A percentile compares a stretch with the other conserved stretches of the same genome.
These are phyloP conservation scores for Sisymbrium altissimum DNA, from an alignment of 345 rosid genomes.

Conservation along the genomic window DNA sequence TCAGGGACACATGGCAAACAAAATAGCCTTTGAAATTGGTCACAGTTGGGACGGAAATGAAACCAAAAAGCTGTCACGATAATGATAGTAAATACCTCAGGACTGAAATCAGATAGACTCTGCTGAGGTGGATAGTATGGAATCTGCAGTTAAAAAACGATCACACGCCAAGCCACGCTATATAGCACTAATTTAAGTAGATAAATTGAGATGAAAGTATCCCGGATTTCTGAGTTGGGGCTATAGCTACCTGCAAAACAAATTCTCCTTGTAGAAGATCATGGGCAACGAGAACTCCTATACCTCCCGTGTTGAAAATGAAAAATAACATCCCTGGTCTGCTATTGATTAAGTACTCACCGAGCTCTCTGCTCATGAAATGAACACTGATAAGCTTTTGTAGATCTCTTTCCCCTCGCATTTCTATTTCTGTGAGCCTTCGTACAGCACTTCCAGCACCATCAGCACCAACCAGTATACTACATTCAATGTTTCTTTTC, in stretches of 20 bases:
- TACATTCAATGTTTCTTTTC: conserved; percentile 54
- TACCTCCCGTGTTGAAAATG: conserved; percentile 80
- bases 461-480: conserved; percentile 76
- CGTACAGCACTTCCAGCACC: conserved; percentile 85
- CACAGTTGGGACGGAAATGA: background rate
- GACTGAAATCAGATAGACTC: conserved; percentile 63
- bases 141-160: conserved; percentile 41
- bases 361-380: conserved; percentile 80
- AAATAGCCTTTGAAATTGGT: background rate
- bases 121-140: conserved; percentile 98
- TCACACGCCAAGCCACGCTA: background rate
- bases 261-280: conserved; percentile 90
- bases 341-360: conserved; percentile 54
- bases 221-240: background rate
- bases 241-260: conserved; percentile 66
- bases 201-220: background rate
- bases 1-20: conserved; percentile 34
- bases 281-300: conserved; percentile 95
- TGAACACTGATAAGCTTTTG: conserved; percentile 91
- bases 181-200: background rate
- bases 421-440: conserved; percentile 55
- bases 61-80: background rate
- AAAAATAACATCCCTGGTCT: conserved; percentile 94
- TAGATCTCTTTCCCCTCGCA: conserved; percentile 75
- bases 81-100: conserved; percentile 46